Conservation (phyloP, 2,329 filamentous ascomycete genomes). For the Fusarium marasasianum region DNA sequence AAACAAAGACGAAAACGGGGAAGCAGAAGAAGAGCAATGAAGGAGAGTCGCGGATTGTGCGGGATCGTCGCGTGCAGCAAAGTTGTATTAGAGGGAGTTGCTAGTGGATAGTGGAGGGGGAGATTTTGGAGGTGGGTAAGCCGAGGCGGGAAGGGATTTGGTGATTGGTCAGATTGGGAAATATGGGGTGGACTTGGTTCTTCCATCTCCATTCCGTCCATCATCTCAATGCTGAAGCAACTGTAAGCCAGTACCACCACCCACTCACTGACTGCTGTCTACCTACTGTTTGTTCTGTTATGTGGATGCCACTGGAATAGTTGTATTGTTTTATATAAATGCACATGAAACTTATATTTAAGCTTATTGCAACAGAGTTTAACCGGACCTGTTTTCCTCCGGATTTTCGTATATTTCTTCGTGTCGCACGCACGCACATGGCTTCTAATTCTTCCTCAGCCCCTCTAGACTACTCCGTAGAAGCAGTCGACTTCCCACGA, state of each 20-base stretch:
- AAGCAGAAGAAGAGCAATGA: not conserved
- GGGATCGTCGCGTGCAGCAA: conserved; percentile 29
- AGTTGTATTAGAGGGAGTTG: conserved; percentile 32
- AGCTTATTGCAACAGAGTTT: not conserved
- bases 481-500: conserved; percentile 5
- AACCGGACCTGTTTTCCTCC: not conserved
- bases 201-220: conserved; percentile 2
- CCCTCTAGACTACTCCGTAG: not conserved
- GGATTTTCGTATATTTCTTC: not conserved
- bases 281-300: not conserved
- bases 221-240: not conserved
- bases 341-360: not conserved
- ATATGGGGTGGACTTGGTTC: not conserved
- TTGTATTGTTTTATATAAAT: not conserved
- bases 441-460: not conserved
- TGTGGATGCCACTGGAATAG: not conserved
- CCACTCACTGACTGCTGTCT: too few relatives aligned
- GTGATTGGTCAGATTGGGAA: conserved; percentile 16
- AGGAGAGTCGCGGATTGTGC: conserved; percentile 26
- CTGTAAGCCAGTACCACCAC: not conserved
- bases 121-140: conserved; percentile 20
- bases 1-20: not conserved
- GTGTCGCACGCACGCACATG: not conserved
- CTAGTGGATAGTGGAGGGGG: conserved; percentile 16
- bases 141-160: conserved; percentile 10